These are phyloP conservation scores for Dionaea muscipula DNA, from an alignment of 179 eudicot genomes.

Conservation along the genomic window DNA sequence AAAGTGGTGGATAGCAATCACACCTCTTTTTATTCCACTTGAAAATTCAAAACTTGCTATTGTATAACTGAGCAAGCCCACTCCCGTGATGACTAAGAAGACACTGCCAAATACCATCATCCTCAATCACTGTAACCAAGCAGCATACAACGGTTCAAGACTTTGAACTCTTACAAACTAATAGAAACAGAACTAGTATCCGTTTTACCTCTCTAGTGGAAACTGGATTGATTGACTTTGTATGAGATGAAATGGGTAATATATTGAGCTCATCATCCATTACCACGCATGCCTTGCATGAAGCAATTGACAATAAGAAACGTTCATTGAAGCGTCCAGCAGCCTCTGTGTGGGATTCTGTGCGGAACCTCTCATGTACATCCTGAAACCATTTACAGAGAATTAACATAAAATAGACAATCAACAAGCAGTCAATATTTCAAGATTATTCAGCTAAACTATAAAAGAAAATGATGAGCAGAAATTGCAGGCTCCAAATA, in stretches of 20 bases:
- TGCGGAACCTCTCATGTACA: slow-evolving; percentile 85
- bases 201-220: slow-evolving; percentile 46
- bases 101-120: too few species aligned
- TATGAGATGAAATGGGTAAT: slow-evolving; percentile 80
- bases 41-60: too few species aligned
- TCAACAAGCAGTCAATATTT: background rate
- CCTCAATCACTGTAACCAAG: too few species aligned
- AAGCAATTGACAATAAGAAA: slow-evolving; percentile 67
- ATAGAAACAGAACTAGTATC: background rate
- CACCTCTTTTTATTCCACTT: background rate
- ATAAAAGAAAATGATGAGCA: background rate
- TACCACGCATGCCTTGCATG: slow-evolving; percentile 70
- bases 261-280: slow-evolving; percentile 90
- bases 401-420: slow-evolving; percentile 1
- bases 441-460: background rate
- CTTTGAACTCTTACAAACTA: background rate
- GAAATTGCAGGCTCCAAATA: background rate
- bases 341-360: slow-evolving; percentile 70
- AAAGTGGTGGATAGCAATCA: background rate
- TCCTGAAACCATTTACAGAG: slow-evolving; percentile 36
- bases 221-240: slow-evolving; percentile 47
- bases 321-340: slow-evolving; percentile 86
- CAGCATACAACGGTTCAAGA: background rate
- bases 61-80: too few species aligned
- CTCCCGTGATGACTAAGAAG: too few species aligned